Conservation (phyloP, 164 flowering plant genomes). For the Stephania cephalantha region DNA sequence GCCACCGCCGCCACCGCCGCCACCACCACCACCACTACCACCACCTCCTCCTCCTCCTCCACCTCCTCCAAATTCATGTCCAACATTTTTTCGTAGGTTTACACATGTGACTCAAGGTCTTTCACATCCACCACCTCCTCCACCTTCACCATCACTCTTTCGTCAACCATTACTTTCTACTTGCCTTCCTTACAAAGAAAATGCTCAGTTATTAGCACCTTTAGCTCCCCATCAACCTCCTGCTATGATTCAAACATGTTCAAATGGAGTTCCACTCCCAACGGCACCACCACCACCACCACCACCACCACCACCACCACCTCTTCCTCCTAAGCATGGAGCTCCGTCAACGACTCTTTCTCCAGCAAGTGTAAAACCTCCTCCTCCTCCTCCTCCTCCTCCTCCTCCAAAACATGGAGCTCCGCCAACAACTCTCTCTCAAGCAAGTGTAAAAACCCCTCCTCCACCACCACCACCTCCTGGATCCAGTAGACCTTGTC, state of each 20-base stretch:
- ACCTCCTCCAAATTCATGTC: too few relatives aligned
- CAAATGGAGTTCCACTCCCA: conserved; percentile 12
- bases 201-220: background rate
- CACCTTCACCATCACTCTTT: conserved; percentile 32
- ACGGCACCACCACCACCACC: conserved; percentile 13
- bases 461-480: conserved; percentile 34
- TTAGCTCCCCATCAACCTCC: conserved; percentile 20
- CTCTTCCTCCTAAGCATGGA: conserved; percentile 21
- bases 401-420: conserved; percentile 20
- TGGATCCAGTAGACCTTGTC: conserved; percentile 34
- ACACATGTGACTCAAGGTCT: too few relatives aligned
- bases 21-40: conserved; percentile 22
- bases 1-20: conserved; percentile 14
- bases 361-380: conserved; percentile 10
- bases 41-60: background rate
- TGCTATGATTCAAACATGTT: background rate
- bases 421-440: conserved; percentile 24
- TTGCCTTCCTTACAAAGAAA: conserved; percentile 1
- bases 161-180: conserved; percentile 3
- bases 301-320: conserved; percentile 28
- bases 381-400: conserved; percentile 32
- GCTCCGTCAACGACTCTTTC: conserved; percentile 19
- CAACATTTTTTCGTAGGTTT: too few relatives aligned
- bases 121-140: conserved; percentile 7
- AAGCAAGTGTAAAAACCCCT: conserved; percentile 21